Evolutionary conservation across 495 filamentous ascomycete species (phyloP).

Genomic region (Mytilinidion resinicola): DNA sequence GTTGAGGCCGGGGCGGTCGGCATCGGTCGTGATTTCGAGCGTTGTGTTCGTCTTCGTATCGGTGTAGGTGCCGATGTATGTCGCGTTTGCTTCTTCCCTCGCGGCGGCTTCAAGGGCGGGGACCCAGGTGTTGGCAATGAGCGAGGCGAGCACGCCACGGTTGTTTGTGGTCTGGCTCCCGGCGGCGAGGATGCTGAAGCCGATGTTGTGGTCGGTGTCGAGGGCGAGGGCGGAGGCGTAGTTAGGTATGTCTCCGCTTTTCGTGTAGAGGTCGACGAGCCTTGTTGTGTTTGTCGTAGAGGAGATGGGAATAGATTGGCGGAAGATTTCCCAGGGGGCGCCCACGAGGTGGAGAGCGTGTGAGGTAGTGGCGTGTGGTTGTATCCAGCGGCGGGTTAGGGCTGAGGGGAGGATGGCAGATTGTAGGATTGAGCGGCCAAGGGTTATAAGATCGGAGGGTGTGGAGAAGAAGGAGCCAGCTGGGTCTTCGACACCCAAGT

Average conservation of each 20-base stretch:
- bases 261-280: slow-evolving; percentile 49
- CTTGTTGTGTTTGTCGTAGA: slow-evolving; percentile 9
- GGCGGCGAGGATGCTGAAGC: slow-evolving; percentile 45
- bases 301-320: slow-evolving; percentile 21
- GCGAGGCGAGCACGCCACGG: slow-evolving; percentile 31
- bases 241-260: slow-evolving; percentile 44
- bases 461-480: slow-evolving; percentile 55
- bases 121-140: slow-evolving; percentile 36
- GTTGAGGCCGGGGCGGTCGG: slow-evolving; percentile 40
- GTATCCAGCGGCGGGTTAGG: slow-evolving; percentile 52
- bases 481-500: slow-evolving; percentile 30
- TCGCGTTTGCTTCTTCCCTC: slow-evolving; percentile 35
- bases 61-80: slow-evolving; percentile 40
- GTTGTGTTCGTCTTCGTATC: slow-evolving; percentile 35
- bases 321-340: slow-evolving; percentile 54
- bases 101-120: slow-evolving; percentile 44
- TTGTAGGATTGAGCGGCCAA: slow-evolving; percentile 51
- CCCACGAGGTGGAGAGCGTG: slow-evolving; percentile 43
- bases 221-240: slow-evolving; percentile 46
- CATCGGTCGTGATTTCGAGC: slow-evolving; percentile 42
- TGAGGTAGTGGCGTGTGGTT: slow-evolving; percentile 47
- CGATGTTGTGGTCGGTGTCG: slow-evolving; percentile 49
- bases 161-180: slow-evolving; percentile 27
- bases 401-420: slow-evolving; percentile 42
- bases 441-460: slow-evolving; percentile 43